Base-by-base conservation (phyloP, 2,329 filamentous ascomycete species). In the Alternaria burnsii region DNA sequence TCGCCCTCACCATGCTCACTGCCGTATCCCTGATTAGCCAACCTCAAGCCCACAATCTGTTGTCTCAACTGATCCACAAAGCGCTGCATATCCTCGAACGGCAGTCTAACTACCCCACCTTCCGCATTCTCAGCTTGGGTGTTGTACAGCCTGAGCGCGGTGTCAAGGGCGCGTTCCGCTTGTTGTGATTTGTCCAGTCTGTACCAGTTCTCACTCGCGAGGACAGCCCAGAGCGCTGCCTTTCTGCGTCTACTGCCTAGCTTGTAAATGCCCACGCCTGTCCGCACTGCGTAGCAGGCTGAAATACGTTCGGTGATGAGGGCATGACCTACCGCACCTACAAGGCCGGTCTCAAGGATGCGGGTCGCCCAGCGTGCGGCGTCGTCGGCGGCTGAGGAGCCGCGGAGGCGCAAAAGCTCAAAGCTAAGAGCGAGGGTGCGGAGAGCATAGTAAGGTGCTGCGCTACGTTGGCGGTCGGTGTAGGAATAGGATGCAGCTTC, bases 401-500 rank as follows among this genome's bases (percentile, higher is more conserved):
- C 93, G 7, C 94, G 87, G 11, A 95, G 83, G 38, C 92, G 89
- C 3, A 98, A 83, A 1, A 99, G 86, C 76, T 99, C 96, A 26
- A 95, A 83, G 0, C 89, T 88, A 0, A 98, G 81, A 0, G 90
- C 82, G 9, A 97, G 83, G 63, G 89, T 91, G 11, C 96, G 90
- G 16, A 96, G 81, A 0, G 94, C 91, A 54, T 92, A 91, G 72
- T 93, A 94, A 0, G 92, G 88, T 26, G 90, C 87, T 47, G 86
- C 89, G 71, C 92, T 97, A 48, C 94, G 88, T 47, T 75, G 72
- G 34, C 76, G 76, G 16, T 93, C 94, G 52, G 93, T 87, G 76
- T 98, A 99, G 0, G 93, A 97, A 79, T 99, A 98, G 58, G 90
- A 90, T 0, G 94, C 92, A 3, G 92, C 91, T 72, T 98, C 94